Conservation (phyloP, 345 rosid species). For the Trapa bicornis region DNA sequence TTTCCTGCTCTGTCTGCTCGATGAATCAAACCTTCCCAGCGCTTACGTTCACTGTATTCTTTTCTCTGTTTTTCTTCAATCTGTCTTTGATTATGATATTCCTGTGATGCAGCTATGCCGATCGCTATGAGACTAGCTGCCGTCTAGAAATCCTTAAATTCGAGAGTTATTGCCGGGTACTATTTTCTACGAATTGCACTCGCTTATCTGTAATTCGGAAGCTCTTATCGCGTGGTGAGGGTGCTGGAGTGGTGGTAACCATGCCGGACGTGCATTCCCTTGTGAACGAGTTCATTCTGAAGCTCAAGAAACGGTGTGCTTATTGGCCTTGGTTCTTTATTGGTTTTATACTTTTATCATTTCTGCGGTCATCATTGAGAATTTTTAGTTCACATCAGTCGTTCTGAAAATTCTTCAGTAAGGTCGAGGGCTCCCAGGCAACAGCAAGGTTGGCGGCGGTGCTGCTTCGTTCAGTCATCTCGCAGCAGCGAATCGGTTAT, state of each 20-base stretch:
- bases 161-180: background rate
- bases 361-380: background rate
- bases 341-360: background rate
- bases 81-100: background rate
- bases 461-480: slow-evolving; percentile 76
- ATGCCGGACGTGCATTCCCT: slow-evolving; percentile 85
- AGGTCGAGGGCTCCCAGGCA: slow-evolving; percentile 94
- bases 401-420: slow-evolving; percentile 25
- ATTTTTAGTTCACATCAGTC: background rate
- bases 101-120: background rate
- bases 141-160: background rate
- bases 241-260: slow-evolving; percentile 10
- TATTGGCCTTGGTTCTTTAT: background rate
- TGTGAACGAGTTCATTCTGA: slow-evolving; percentile 63
- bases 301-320: slow-evolving; percentile 73
- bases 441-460: slow-evolving; percentile 79
- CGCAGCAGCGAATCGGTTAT: slow-evolving; percentile 74
- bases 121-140: background rate
- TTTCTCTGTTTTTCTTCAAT: background rate
- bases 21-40: background rate
- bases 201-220: background rate
- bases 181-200: background rate
- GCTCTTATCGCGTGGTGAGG: slow-evolving; percentile 10
- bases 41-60: background rate
- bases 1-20: background rate